These are phyloP conservation scores for Escovopsis sp. DNA, from an alignment of 2,329 filamentous ascomycete genomes.

Conservation along the genomic window DNA sequence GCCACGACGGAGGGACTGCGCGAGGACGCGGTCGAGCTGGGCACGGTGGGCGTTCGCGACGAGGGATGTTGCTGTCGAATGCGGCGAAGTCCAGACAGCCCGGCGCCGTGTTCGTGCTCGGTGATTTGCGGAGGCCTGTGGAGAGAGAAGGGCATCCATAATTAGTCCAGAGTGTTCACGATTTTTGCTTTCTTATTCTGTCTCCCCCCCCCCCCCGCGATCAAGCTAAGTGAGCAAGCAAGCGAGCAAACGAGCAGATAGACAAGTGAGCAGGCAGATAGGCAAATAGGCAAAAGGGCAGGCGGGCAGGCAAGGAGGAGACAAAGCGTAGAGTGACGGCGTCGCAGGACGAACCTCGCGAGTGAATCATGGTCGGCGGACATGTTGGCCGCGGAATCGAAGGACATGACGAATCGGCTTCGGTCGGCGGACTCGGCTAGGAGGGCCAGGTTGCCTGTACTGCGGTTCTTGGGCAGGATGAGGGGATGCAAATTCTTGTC, in stretches of 20 bases:
- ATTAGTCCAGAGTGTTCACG: neutral
- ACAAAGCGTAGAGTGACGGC: too few relatives aligned
- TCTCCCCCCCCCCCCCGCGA: too few relatives aligned
- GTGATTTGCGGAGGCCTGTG: slow-evolving; percentile 64
- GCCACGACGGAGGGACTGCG: slow-evolving; percentile 41
- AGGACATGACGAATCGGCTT: slow-evolving; percentile 56
- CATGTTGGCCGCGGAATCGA: slow-evolving; percentile 51
- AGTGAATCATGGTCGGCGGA: slow-evolving; percentile 52
- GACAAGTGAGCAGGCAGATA: too few relatives aligned
- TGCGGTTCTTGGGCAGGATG: slow-evolving; percentile 48
- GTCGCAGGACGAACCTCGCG: slow-evolving; percentile 44
- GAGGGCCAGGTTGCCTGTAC: slow-evolving; percentile 45
- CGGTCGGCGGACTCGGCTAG: slow-evolving; percentile 35
- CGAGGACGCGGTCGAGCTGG: slow-evolving; percentile 47
- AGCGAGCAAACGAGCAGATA: too few relatives aligned
- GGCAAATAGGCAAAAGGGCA: too few relatives aligned
- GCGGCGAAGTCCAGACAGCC: slow-evolving; percentile 73
- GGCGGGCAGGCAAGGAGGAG: too few relatives aligned
- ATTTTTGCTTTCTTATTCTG: neutral
- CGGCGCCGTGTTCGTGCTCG: slow-evolving; percentile 78
- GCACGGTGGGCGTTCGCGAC: slow-evolving; percentile 48
- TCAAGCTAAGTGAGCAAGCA: neutral
- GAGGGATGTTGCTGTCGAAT: slow-evolving; percentile 73
- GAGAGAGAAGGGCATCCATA: slow-evolving; percentile 6
- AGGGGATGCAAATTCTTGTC: slow-evolving; percentile 31